Evolutionary conservation across 176 grass and related monocot species (phyloP).

Genomic region (Rhipidocladum racemiflorum): DNA sequence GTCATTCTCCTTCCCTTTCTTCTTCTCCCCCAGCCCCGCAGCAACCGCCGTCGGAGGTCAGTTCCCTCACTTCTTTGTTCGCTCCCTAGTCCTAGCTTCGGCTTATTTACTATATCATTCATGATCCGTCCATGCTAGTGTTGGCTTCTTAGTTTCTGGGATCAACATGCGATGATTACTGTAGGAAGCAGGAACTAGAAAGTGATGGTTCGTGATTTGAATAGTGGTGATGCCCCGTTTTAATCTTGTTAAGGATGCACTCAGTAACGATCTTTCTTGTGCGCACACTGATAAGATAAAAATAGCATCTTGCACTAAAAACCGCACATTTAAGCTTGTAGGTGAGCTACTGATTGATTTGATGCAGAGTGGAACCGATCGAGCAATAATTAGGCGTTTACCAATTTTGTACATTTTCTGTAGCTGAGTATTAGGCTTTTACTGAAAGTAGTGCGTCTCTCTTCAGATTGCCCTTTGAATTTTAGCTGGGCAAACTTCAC

Average conservation of each 20-base stretch:
- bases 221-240: conserved; percentile 10
- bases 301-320: neutral
- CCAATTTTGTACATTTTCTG: neutral
- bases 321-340: neutral
- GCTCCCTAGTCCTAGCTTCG: neutral
- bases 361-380: neutral
- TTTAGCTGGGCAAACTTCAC: conserved; percentile 97
- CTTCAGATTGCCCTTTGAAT: conserved; percentile 73
- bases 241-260: neutral
- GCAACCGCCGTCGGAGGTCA: conserved; percentile 67
- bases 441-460: conserved; percentile 17
- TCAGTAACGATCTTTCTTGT: neutral
- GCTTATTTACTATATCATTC: neutral
- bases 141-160: neutral
- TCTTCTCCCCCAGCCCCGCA: conserved; percentile 38
- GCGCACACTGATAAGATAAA: neutral
- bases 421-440: neutral
- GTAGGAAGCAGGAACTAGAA: neutral
- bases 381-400: conserved; percentile 8
- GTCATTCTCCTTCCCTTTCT: conserved; percentile 24
- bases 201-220: neutral
- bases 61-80: neutral
- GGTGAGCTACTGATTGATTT: neutral
- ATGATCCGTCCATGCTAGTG: neutral
- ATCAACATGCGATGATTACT: neutral